A percentile compares a stretch with the other conserved stretches of the same genome.
phyloP scores from a whole-genome alignment of 2,329 filamentous ascomycete genomes.

The Ceratocystis ficicola region DNA sequence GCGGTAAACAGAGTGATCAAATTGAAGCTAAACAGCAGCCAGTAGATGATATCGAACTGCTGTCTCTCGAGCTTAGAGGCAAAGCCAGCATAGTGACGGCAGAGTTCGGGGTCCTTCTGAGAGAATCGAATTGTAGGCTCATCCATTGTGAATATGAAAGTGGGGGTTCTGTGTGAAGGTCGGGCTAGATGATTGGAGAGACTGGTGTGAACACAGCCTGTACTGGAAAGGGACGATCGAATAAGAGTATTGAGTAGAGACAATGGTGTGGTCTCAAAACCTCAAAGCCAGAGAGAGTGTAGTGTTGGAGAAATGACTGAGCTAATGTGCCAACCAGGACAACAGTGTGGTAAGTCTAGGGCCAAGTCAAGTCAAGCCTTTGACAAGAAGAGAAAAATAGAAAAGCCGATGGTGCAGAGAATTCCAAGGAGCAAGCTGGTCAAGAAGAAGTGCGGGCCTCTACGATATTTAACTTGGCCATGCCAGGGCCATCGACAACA shows the following conservation, averaged over 20 bases:
- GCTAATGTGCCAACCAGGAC: slow-evolving; percentile 6
- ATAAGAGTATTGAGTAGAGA: background rate
- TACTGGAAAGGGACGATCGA: too few relatives aligned
- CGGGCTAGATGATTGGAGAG: background rate
- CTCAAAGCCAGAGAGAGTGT: background rate
- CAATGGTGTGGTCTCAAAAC: background rate
- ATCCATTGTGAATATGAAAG: slow-evolving; percentile 10
- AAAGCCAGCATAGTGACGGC: slow-evolving; percentile 35
- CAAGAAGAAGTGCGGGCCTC: slow-evolving; percentile 2
- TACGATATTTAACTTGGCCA: slow-evolving; percentile 2
- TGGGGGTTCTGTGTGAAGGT: background rate
- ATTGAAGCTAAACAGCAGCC: slow-evolving; percentile 36
- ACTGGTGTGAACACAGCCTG: too few relatives aligned
- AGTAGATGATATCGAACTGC: slow-evolving; percentile 38
- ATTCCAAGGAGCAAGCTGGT: background rate
- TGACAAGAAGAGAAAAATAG: background rate
- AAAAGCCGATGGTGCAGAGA: background rate
- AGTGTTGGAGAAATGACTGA: background rate
- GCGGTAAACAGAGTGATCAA: slow-evolving; percentile 35
- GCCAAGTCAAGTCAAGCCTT: background rate
- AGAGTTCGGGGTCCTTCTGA: slow-evolving; percentile 28
- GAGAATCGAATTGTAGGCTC: slow-evolving; percentile 17
- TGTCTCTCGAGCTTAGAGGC: slow-evolving; percentile 33
- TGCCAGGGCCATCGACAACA: slow-evolving; percentile 7
- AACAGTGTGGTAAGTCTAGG: background rate